These are phyloP conservation scores for Cichorium intybus DNA, from an alignment of 140 eudicot species.

Conservation along the genomic window DNA sequence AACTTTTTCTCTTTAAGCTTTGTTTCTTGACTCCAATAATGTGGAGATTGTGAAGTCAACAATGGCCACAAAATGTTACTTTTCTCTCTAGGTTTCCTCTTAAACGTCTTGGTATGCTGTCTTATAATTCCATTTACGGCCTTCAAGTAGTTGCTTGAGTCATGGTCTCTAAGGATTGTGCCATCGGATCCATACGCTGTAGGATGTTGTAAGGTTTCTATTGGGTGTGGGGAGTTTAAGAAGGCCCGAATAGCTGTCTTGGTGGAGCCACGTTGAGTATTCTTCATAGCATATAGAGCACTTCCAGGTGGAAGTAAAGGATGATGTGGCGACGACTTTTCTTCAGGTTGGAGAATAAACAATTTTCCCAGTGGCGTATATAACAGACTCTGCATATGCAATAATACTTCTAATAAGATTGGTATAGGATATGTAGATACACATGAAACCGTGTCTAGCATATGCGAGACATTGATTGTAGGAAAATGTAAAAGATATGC, in stretches of 20 bases:
- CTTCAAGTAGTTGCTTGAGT: conserved; percentile 85
- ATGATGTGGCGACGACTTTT: conserved; percentile 69
- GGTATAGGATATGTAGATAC: no score
- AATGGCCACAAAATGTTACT: conserved; percentile 67
- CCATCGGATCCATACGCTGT: conserved; percentile 87
- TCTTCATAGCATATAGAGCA: conserved; percentile 52
- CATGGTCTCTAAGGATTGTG: conserved; percentile 81
- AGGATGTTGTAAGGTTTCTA: conserved; percentile 71
- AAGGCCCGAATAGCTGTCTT: conserved; percentile 56
- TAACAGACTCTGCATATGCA: conserved; percentile 62
- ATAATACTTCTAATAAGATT: no score
- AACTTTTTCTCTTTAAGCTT: no score
- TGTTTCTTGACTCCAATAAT: conserved; percentile 62
- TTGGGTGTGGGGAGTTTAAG: conserved; percentile 79
- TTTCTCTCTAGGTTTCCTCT: conserved; percentile 37
- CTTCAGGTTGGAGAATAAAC: conserved; percentile 87
- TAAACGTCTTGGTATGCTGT: conserved; percentile 39
- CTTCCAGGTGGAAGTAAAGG: conserved; percentile 75
- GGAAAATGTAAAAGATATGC: no score
- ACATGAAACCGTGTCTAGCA: no score
- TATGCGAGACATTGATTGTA: not conserved
- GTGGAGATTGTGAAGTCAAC: conserved; percentile 72
- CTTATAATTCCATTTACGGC: conserved; percentile 68
- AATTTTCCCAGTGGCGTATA: conserved; percentile 84
- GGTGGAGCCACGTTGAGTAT: conserved; percentile 39